These are phyloP conservation scores for Echinochloa phyllopogon DNA, from an alignment of 176 grass and related monocot species.

Conservation along the genomic window DNA sequence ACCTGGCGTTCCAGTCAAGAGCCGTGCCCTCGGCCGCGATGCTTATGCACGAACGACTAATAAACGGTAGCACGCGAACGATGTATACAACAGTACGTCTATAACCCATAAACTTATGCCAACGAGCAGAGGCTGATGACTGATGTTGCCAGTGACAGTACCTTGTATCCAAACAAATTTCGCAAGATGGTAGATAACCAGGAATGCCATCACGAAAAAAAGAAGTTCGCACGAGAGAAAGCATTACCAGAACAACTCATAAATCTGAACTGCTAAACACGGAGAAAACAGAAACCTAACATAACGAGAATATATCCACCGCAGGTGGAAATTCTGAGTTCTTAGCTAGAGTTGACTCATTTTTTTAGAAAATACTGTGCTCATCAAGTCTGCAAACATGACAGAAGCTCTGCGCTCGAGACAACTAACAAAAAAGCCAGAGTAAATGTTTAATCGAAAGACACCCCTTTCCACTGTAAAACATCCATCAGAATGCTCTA, in stretches of 20 bases:
- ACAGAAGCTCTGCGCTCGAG: background rate
- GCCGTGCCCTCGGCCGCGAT: no score
- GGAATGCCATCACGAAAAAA: no score
- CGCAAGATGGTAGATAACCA: no score
- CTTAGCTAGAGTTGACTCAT: slow-evolving; percentile 26
- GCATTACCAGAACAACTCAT: background rate
- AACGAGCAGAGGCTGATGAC: no score
- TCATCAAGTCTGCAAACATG: slow-evolving; percentile 24
- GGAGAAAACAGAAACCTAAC: background rate
- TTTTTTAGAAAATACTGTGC: slow-evolving; percentile 21
- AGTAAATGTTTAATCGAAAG: slow-evolving; percentile 18
- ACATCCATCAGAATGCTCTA: slow-evolving; percentile 19
- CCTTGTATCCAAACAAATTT: no score
- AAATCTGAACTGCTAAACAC: background rate
- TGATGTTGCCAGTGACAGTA: no score
- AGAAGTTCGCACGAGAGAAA: no score
- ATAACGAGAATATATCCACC: background rate
- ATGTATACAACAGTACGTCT: no score
- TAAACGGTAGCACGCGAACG: no score
- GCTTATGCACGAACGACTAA: no score
- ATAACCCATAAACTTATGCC: no score
- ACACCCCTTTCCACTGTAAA: background rate
- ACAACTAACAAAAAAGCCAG: slow-evolving; percentile 32
- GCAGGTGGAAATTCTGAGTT: background rate
- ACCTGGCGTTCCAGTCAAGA: no score